Conservation (phyloP, 1,284 basidiomycete genomes). For the Sanghuangporus sanghuang region DNA sequence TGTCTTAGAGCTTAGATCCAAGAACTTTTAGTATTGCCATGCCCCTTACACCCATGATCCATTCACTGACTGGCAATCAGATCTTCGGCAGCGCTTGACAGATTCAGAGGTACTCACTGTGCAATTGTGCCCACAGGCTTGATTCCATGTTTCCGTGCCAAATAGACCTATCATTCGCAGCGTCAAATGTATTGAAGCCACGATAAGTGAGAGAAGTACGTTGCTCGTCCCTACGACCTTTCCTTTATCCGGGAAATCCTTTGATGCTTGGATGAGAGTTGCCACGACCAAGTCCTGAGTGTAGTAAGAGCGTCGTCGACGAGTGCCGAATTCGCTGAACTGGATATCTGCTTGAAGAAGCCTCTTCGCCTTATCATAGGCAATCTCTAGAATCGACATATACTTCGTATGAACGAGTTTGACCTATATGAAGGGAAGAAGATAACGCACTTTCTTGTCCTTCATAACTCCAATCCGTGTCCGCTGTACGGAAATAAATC, state of each 20-base stretch:
- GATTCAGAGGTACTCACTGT: conserved; percentile 52
- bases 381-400: conserved; percentile 33
- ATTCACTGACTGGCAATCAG: conserved; percentile 54
- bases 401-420: not conserved
- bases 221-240: conserved; percentile 84
- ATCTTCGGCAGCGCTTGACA: not conserved
- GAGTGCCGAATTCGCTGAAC: conserved; percentile 93
- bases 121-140: conserved; percentile 82
- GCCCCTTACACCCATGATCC: conserved; percentile 84
- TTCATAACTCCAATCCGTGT: conserved; percentile 80
- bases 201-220: conserved; percentile 35
- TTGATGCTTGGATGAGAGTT: conserved; percentile 60
- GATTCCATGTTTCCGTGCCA: conserved; percentile 72
- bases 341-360: conserved; percentile 69
- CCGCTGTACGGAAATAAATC: conserved; percentile 65
- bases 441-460: conserved; percentile 63
- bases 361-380: conserved; percentile 65
- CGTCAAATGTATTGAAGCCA: not conserved
- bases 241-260: conserved; percentile 49
- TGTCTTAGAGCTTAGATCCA: conserved; percentile 24
- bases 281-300: conserved; percentile 79
- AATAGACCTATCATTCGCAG: conserved; percentile 52
- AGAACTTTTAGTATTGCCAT: not conserved
- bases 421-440: conserved; percentile 12
- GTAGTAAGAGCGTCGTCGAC: conserved; percentile 77